These are phyloP conservation scores for Syzygium syzygioides DNA, from an alignment of 441 rosid species.

Conservation along the genomic window DNA sequence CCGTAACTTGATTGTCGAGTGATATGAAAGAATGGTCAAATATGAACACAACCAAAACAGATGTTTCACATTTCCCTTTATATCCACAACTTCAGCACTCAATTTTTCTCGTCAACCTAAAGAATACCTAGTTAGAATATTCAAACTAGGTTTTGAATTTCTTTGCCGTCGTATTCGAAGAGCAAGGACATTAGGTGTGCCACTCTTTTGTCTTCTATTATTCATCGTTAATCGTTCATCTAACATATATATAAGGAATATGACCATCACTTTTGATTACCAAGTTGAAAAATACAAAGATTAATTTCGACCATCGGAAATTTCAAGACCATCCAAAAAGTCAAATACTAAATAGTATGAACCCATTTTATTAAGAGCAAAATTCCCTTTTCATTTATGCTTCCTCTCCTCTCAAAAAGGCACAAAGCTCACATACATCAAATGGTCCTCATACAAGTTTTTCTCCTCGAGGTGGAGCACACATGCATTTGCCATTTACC, in stretches of 20 bases:
- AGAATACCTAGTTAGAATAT: neutral
- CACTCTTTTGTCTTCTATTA: too few species aligned
- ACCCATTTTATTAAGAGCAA: neutral
- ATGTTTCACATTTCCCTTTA: neutral
- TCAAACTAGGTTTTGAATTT: neutral
- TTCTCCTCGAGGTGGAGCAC: too few species aligned
- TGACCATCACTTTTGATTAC: neutral
- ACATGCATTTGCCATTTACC: too few species aligned
- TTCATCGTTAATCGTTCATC: neutral
- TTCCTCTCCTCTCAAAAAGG: neutral
- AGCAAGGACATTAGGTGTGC: neutral
- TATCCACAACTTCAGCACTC: neutral
- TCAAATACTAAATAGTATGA: neutral
- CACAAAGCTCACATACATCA: neutral
- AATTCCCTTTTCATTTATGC: neutral
- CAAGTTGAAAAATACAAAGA: too few species aligned
- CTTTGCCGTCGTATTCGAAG: neutral
- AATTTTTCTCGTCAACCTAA: neutral
- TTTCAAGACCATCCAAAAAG: neutral
- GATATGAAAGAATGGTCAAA: neutral
- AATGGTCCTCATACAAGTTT: neutral
- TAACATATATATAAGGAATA: neutral
- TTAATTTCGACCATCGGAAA: neutral
- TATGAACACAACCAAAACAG: neutral
- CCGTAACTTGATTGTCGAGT: neutral